These are phyloP conservation scores for Rhizopus arrhizus DNA, from an alignment of 371 early-diverging fungal species.

Conservation along the genomic window DNA sequence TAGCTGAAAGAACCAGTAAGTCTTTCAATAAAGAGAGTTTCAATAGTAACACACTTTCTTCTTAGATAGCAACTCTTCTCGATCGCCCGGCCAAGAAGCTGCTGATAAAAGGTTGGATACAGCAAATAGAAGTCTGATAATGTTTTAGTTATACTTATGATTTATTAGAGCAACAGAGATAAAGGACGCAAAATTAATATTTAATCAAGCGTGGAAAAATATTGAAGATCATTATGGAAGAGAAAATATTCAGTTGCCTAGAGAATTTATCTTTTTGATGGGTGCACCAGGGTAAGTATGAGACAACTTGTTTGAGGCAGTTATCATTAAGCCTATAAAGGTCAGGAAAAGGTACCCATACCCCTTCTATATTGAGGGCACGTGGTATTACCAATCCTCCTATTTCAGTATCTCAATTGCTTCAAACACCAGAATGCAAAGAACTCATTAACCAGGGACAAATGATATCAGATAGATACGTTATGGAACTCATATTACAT, in stretches of 20 bases:
- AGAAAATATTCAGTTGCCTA: conserved; percentile 63
- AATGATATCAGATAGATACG: conserved; percentile 68
- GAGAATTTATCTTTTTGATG: conserved; percentile 72
- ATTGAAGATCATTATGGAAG: conserved; percentile 64
- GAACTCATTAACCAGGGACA: conserved; percentile 68
- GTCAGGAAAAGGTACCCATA: conserved; percentile 72
- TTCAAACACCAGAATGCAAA: conserved; percentile 66
- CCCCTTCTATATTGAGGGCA: conserved; percentile 64
- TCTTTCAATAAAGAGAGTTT: background rate
- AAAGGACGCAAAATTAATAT: conserved; percentile 69
- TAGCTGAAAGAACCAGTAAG: background rate
- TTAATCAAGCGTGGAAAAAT: conserved; percentile 72
- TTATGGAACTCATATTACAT: conserved; percentile 60
- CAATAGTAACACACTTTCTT: background rate
- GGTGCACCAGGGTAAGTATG: conserved; percentile 63
- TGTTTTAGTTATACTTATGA: background rate
- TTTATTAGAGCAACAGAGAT: conserved; percentile 51
- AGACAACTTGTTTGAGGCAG: background rate
- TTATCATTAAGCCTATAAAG: conserved; percentile 16
- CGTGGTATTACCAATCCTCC: conserved; percentile 69
- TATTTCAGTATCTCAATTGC: conserved; percentile 65
- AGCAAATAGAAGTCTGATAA: background rate
- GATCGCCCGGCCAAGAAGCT: conserved; percentile 7
- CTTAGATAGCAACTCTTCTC: conserved; percentile 19
- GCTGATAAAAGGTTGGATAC: conserved; percentile 23